These are phyloP conservation scores for Arthrobotrys musiformis DNA, from an alignment of 2,329 filamentous ascomycete genomes.

Conservation along the genomic window DNA sequence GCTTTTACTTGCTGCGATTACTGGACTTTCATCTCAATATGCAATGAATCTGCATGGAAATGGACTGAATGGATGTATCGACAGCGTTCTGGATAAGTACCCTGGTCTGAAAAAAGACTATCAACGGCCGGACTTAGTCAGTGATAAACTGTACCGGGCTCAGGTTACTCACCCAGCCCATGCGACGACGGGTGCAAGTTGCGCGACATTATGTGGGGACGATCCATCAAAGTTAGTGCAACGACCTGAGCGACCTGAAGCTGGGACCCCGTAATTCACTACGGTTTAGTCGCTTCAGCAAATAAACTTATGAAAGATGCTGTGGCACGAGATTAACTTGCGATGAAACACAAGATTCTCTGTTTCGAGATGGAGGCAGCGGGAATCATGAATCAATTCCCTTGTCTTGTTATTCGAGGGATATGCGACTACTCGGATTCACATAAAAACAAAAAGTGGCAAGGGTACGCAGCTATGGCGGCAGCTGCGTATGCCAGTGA, in stretches of 20 bases:
- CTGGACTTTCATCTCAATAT: background rate
- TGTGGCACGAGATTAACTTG: constrained; percentile 21
- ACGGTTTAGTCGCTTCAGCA: constrained; percentile 41
- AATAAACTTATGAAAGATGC: constrained; percentile 42
- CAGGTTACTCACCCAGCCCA: background rate
- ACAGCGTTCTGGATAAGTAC: background rate
- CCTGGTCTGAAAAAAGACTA: constrained; percentile 55
- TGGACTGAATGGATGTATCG: too few relatives aligned
- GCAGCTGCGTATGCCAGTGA: constrained; percentile 20
- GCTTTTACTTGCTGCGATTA: background rate
- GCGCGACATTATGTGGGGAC: background rate
- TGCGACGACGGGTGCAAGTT: background rate
- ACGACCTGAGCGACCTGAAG: constrained; percentile 42
- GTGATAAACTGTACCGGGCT: constrained; percentile 60
- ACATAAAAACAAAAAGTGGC: constrained; percentile 25
- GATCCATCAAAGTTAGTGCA: constrained; percentile 49
- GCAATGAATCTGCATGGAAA: too few relatives aligned
- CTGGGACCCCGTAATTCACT: background rate
- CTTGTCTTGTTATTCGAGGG: background rate
- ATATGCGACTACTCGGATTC: constrained; percentile 35
- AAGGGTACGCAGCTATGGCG: constrained; percentile 28
- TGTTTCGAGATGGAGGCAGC: constrained; percentile 38
- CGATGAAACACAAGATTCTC: background rate
- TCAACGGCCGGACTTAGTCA: constrained; percentile 57
- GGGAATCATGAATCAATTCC: constrained; percentile 22